These are phyloP conservation scores for Vigna nakashimae DNA, from an alignment of 306 rosid species.

Conservation along the genomic window DNA sequence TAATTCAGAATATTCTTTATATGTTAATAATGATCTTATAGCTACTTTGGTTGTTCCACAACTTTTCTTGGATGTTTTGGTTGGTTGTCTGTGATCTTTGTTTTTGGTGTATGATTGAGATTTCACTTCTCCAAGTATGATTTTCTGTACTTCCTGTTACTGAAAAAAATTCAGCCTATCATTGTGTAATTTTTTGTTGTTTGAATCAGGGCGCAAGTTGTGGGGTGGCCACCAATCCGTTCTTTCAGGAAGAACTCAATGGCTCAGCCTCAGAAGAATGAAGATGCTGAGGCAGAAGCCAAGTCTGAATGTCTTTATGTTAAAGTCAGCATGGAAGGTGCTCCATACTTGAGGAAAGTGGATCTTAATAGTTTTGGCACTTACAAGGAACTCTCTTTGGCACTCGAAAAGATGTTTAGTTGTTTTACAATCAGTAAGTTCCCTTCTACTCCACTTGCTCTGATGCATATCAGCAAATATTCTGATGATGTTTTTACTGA, in stretches of 20 bases:
- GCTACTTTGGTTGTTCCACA: constrained; percentile 21
- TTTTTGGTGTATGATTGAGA: neutral
- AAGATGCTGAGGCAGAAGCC: constrained; percentile 67
- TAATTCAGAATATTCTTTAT: constrained; percentile 4
- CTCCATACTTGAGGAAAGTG: constrained; percentile 92
- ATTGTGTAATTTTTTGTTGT: constrained; percentile 29
- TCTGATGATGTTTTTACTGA: constrained; percentile 27
- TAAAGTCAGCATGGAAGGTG: constrained; percentile 98
- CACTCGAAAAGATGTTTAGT: constrained; percentile 97
- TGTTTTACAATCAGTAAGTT: constrained; percentile 88
- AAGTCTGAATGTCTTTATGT: constrained; percentile 83
- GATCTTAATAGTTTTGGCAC: constrained; percentile 83
- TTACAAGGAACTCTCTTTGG: constrained; percentile 82
- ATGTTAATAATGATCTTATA: neutral
- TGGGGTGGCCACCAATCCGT: constrained; percentile 99
- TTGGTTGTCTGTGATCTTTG: constrained; percentile 26
- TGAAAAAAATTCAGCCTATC: constrained; percentile 7
- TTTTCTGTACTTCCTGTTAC: constrained; percentile 22
- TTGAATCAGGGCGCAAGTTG: constrained; percentile 87
- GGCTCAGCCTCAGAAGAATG: constrained; percentile 69
- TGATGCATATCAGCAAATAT: neutral
- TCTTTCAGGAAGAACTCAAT: constrained; percentile 92
- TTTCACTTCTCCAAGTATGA: constrained; percentile 15
- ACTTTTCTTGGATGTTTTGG: constrained; percentile 32
- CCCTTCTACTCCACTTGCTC: neutral